Conservation (phyloP, 1,284 basidiomycete species). For the Malassezia caprae region DNA sequence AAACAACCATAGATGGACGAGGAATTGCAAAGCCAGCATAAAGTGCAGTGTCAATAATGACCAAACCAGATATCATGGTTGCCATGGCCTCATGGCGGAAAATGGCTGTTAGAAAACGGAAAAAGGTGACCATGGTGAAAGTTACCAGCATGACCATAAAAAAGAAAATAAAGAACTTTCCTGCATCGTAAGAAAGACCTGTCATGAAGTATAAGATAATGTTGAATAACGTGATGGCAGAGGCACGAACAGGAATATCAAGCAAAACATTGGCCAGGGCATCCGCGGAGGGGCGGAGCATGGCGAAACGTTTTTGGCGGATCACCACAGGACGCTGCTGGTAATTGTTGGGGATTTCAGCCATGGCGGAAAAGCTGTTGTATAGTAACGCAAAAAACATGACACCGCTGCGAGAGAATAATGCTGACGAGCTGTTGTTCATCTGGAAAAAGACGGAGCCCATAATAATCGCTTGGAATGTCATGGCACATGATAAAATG, state of each 20-base stretch:
- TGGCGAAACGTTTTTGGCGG: conserved; percentile 31
- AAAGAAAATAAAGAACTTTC: conserved; percentile 36
- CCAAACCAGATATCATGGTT: conserved; percentile 31
- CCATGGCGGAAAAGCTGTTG: conserved; percentile 51
- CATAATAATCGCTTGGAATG: conserved; percentile 59
- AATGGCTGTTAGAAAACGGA: conserved; percentile 26
- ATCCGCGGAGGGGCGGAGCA: conserved; percentile 34
- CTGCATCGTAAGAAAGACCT: conserved; percentile 22
- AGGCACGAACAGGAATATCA: conserved; percentile 32
- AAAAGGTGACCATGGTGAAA: conserved; percentile 35
- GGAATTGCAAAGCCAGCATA: conserved; percentile 42
- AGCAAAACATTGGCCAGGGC: conserved; percentile 28
- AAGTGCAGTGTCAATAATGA: conserved; percentile 27
- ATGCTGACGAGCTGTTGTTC: conserved; percentile 58
- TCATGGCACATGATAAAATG: conserved; percentile 38
- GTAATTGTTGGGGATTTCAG: conserved; percentile 29
- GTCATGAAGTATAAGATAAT: conserved; percentile 41
- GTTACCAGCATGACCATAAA: conserved; percentile 21
- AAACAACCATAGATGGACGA: conserved; percentile 32
- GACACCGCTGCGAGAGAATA: conserved; percentile 57
- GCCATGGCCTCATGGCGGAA: conserved; percentile 25
- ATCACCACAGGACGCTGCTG: conserved; percentile 36
- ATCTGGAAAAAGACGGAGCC: conserved; percentile 66
- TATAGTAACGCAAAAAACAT: conserved; percentile 39
- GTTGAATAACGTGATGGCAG: conserved; percentile 23